Base-by-base conservation (phyloP, 768 basidiomycete genomes). In the Rhodotorula babjevae region DNA sequence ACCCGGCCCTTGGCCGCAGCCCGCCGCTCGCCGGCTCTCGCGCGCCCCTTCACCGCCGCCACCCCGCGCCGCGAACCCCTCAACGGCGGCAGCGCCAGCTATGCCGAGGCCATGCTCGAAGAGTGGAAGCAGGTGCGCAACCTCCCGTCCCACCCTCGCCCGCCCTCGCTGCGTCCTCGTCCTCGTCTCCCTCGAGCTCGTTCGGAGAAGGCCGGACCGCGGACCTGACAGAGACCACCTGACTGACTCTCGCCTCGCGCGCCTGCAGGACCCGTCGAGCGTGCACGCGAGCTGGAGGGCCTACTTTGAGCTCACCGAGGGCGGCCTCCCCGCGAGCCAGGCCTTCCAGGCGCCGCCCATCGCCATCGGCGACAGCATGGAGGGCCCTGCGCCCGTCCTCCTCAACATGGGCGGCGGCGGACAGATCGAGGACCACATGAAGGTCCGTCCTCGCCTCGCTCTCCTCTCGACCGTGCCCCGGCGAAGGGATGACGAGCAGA, bases 251-350 rank as follows among this genome's bases (percentile, higher is more conserved):
- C 55, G 10, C 29, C 8, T 31, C 46, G n/a, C 7, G n/a, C 27
- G 8, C 18, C 11, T 8, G 25, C 63, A 76, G 70, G 77, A 99
- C 82, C 91, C 93, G 56, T 86, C 87, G 73, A 89, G 90, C 31
- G 96, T 99, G 0, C 96, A 99, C 83, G 84, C 87, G 1, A 96
- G 93, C 9, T 99, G 96, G 96, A 86, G 90, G 71, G 86, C 88
- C 63, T 99, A 99, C 83, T 99, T 99, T 80, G 86, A 88, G 7
- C 95, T 92, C 53, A 86, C 98, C 81, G 93, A 95, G 78, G 89
- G 88, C 78, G 96, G 96, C 59, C 80, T 98, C 18, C 89, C 89
- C 44, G 44, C 68, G 2, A 57, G 86, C 33, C 85, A 91, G 76
- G 92, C 96, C 7, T 98, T 93, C 84, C 87, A 88, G 68, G 88